A percentile compares a stretch with the other conserved stretches of the same genome.
phyloP scores from a whole-genome alignment of 129 eudicot genomes.

The Pulicaria dysenterica region DNA sequence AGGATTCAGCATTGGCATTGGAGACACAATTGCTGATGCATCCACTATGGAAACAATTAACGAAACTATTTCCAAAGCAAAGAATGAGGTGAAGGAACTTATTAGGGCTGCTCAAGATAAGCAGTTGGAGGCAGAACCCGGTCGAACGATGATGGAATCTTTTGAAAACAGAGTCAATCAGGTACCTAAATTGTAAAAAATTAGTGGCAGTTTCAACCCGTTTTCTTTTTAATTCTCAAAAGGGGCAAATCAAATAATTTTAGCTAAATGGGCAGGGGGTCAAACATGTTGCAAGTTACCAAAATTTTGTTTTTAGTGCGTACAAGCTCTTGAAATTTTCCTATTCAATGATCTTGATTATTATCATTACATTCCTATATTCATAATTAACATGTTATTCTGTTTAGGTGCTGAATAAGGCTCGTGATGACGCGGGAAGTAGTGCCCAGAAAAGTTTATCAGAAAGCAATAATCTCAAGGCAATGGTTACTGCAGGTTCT shows the following conservation, averaged over 20 bases:
- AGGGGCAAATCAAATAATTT: background rate
- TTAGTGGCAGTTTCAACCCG: background rate
- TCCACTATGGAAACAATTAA: constrained; percentile 93
- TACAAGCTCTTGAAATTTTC: background rate
- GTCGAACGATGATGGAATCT: constrained; percentile 97
- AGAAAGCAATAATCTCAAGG: constrained; percentile 95
- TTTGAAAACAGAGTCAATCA: constrained; percentile 96
- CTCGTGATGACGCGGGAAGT: constrained; percentile 99
- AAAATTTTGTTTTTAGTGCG: background rate
- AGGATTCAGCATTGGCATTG: constrained; percentile 96
- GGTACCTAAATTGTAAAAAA: constrained; percentile 38
- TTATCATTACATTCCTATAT: background rate
- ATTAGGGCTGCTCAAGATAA: constrained; percentile 81
- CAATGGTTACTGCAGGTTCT: constrained; percentile 98
- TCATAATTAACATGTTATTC: constrained; percentile 12
- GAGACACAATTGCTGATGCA: constrained; percentile 99
- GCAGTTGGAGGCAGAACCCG: constrained; percentile 92
- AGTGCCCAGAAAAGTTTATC: constrained; percentile 94
- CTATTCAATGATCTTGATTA: too few relatives aligned
- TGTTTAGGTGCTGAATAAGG: constrained; percentile 87
- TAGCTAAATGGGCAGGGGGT: background rate
- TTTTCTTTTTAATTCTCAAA: background rate
- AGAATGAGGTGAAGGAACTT: constrained; percentile 87
- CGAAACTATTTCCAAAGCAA: constrained; percentile 89
- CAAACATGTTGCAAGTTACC: background rate